Base-by-base conservation (phyloP, 1,139 yeast species). In the Blastobotrys petasosporus region DNA sequence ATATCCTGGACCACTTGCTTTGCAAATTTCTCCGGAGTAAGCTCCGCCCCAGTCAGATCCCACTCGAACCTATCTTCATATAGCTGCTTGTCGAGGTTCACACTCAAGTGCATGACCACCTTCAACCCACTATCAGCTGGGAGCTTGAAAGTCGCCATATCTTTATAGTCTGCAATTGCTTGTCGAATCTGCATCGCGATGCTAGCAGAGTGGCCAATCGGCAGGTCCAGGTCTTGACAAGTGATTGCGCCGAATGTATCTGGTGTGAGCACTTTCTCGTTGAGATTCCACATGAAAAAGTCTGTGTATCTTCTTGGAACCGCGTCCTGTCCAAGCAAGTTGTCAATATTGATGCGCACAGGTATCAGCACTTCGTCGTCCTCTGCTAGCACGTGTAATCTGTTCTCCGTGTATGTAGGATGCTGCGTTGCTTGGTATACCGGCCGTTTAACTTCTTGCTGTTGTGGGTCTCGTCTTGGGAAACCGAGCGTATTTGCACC, bases 11-110 rank as follows among this genome's bases (percentile, higher is more conserved):
- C 96, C 2, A 90, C 88, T 3, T 76, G 76, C 52, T 75, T 77
- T 0, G 97, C 95, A 69, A 92, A 92, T 42, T 69, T 69, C 61
- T 88, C 96, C 0, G 98, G 97, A 0, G 94, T 79, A 5, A 84
- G 63, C 1, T 73, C 68, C n/a, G 74, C 70, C 53, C 80, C 57
- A 15, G 63, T 72, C 50, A 92, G 70, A 61, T 92, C 95, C 97
- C 98, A 92, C 64, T 92, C 98, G 55, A 92, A 83, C 61, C 85
- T 84, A 66, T 92, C 99, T 58, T 90, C 95, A 59, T 83, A 87
- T 41, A 90, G 73, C 57, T 82, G 82, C 59, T 85, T 85, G 56
- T 88, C 88, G 52, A 92, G 71, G 61, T 84, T 87, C 37, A 94
- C 88, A 11, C 94, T 82, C 44, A 92, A 67, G 54, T 87, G 86